A percentile compares a stretch with the other conserved stretches of the same genome.
Evolutionary conservation across 2,329 filamentous ascomycete genomes (phyloP).

Genomic region (Esteya vermicola): DNA sequence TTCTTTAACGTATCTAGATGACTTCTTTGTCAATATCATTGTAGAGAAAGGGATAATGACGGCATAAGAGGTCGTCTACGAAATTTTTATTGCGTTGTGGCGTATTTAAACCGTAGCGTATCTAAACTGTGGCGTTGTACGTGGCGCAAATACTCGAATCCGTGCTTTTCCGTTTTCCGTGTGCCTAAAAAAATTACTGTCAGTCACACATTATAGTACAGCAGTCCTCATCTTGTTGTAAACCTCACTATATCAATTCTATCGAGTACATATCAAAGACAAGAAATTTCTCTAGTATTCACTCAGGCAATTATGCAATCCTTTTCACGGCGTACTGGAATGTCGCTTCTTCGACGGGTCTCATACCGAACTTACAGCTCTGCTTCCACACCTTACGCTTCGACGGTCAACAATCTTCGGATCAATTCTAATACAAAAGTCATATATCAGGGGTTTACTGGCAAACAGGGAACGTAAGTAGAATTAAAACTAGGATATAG

Average conservation of each 20-base stretch:
- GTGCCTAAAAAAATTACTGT: no score
- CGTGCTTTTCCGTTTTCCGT: slow-evolving; percentile 8
- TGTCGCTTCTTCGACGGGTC: slow-evolving; percentile 52
- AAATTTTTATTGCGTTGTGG: not conserved
- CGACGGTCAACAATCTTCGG: slow-evolving; percentile 73
- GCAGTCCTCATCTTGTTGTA: no score
- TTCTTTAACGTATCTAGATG: no score
- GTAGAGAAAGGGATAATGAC: no score
- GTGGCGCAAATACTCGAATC: slow-evolving; percentile 1
- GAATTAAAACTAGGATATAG: not conserved
- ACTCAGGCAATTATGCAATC: slow-evolving; percentile 59
- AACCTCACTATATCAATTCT: no score
- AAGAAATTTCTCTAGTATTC: slow-evolving; percentile 9
- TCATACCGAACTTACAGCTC: slow-evolving; percentile 63
- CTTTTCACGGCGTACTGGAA: slow-evolving; percentile 55
- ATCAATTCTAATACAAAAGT: slow-evolving; percentile 92
- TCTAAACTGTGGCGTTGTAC: not conserved
- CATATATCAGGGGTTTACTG: slow-evolving; percentile 93
- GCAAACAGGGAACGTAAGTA: slow-evolving; percentile 85
- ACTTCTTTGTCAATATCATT: no score
- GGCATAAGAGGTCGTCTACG: no score
- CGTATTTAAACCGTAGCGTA: not conserved
- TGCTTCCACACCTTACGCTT: slow-evolving; percentile 51
- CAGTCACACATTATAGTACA: no score
- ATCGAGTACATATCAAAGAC: not conserved